phyloP scores from a whole-genome alignment of 2,329 filamentous ascomycete genomes.

The Botryosphaeria dothidea region DNA sequence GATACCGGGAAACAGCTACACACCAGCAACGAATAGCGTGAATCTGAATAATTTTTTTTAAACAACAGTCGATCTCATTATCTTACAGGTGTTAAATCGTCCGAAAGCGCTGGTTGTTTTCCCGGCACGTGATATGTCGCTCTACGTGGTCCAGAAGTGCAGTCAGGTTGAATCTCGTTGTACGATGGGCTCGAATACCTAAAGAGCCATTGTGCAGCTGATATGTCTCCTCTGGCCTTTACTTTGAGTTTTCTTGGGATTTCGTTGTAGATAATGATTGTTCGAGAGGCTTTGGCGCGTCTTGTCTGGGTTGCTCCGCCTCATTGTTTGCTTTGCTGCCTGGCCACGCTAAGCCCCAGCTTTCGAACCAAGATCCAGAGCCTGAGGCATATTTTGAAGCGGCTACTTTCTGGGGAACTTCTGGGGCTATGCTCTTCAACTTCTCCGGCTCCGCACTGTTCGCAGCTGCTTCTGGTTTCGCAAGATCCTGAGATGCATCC shows the following conservation, averaged over 20 bases:
- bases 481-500: neutral
- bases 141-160: too few relatives aligned
- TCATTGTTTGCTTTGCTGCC: constrained; percentile 11
- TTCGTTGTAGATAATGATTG: neutral
- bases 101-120: too few relatives aligned
- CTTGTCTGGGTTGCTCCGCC: neutral
- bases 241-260: neutral
- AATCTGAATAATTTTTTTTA: too few relatives aligned
- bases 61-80: too few relatives aligned
- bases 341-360: constrained; percentile 14
- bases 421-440: neutral
- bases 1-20: too few relatives aligned
- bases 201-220: too few relatives aligned
- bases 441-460: neutral
- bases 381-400: neutral
- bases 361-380: neutral
- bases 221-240: neutral
- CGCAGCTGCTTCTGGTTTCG: neutral
- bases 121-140: too few relatives aligned
- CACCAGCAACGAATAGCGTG: too few relatives aligned
- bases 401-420: neutral
- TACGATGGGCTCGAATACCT: neutral
- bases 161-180: too few relatives aligned
- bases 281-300: neutral
- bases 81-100: too few relatives aligned